Evolutionary conservation across 2,329 filamentous ascomycete species (phyloP), one percentile per base, ranked within the genome.

Genomic region (Pseudogymnoascus sp.): DNA sequence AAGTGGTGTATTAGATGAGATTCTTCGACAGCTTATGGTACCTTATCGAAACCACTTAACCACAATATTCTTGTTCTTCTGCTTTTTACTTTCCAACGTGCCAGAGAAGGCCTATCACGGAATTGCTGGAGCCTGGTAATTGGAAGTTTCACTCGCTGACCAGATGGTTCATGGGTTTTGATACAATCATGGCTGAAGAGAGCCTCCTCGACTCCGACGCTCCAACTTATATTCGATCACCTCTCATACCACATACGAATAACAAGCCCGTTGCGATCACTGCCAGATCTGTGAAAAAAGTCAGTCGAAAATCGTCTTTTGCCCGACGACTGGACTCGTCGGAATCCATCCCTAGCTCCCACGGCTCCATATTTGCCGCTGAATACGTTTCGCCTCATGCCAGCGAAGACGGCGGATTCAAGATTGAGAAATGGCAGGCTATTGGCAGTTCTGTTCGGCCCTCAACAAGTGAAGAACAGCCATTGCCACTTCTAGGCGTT

Each of bases 311-410:
- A 69, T 61, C 49, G 21, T 72, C 71, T 14, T 72, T 72, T 62
- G 46, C 68, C 6, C 64, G 66, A 4, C 68, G 63, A 18, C 49
- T 63, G 2, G 75, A 77, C 64, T 77, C 76, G 2, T 77, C 75
- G 1, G 74, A 77, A 59, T 72, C 71, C 12, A 67, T 66, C 23
- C 72, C 74, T 2, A 77, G 75, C 65, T 67, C 72, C 2, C 74
- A 75, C 62, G 68, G 69, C 49, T 77, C 75, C 14, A 70, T 77
- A 28, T 76, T 70, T 66, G 74, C 77, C 64, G 75, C 76, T 31
- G 66, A 68, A n/a, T 74, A 69, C 63, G 65, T 75, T 23, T 76
- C 76, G 1, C 69, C 68, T 6, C 70, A 67, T 59, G 72, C 71
- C 56, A 72, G 70, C 60, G 71, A 72, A 12, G 70, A 70, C 5